A percentile compares a stretch with the other conserved stretches of the same genome.
phyloP scores from a whole-genome alignment of 805 yeast species.

The Wickerhamomyces hampshirensis region DNA sequence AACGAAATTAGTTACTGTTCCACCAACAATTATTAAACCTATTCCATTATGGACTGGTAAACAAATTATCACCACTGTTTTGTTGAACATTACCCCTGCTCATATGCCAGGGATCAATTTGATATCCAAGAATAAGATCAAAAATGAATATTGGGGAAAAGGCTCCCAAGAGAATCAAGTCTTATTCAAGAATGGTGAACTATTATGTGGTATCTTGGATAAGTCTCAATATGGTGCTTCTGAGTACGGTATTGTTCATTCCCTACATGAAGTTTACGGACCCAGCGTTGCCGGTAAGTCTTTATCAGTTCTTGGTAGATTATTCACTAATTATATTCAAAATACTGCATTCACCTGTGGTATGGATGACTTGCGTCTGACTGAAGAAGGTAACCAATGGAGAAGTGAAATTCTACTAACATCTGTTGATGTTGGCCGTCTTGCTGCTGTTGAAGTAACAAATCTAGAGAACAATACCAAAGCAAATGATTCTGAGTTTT shows the following conservation, averaged over 20 bases:
- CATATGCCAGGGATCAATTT: conserved; percentile 90
- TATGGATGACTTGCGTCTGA: conserved; percentile 96
- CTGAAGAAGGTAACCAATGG: conserved; percentile 87
- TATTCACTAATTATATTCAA: conserved; percentile 91
- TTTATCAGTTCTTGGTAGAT: conserved; percentile 86
- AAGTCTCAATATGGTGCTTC: conserved; percentile 99
- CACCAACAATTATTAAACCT: conserved; percentile 89
- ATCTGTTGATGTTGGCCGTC: conserved; percentile 78
- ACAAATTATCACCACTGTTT: conserved; percentile 89
- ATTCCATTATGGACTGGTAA: conserved; percentile 96
- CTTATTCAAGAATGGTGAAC: conserved; percentile 78
- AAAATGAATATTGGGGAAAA: conserved; percentile 91
- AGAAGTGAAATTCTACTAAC: conserved; percentile 76
- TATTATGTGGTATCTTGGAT: conserved; percentile 89
- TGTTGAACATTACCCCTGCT: conserved; percentile 82
- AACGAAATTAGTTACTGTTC: conserved; percentile 64
- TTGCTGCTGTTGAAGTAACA: conserved; percentile 93
- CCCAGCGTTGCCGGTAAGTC: conserved; percentile 85
- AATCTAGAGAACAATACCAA: conserved; percentile 54
- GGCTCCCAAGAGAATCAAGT: conserved; percentile 84
- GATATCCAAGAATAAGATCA: conserved; percentile 79
- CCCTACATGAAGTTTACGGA: conserved; percentile 94
- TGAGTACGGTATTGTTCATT: conserved; percentile 93
- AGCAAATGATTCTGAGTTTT: conserved; percentile 67
- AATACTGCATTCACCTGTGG: conserved; percentile 97